Percentiles rank a stretch among this genome's conserved stretches.
Evolutionary conservation across 805 yeast genomes (phyloP).

Genomic region (Metschnikowia sp.): DNA sequence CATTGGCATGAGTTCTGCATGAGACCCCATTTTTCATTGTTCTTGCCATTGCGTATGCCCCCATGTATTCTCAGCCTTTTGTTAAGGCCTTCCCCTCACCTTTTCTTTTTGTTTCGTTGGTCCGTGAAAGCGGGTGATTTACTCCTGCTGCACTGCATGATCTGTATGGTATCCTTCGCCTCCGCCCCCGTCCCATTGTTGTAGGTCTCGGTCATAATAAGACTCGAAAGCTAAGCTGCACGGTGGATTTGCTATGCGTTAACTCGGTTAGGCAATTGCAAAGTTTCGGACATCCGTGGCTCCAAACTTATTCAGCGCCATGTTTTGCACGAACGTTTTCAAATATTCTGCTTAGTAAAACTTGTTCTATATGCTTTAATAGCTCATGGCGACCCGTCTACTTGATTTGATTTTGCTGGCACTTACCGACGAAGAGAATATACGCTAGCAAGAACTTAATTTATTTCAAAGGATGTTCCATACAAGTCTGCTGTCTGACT

Average conservation of each 20-base stretch:
- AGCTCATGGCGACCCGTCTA: conserved; percentile 7
- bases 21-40: conserved; percentile 1
- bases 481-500: conserved; percentile 9
- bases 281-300: conserved; percentile 5
- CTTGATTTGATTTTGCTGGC: not conserved
- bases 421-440: not conserved
- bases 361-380: conserved; percentile 7
- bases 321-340: not conserved
- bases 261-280: conserved; percentile 11
- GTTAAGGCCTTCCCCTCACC: not conserved
- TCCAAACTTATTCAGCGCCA: conserved; percentile 6
- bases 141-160: conserved; percentile 5
- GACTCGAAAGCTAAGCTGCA: conserved; percentile 8
- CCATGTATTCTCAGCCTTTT: not conserved
- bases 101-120: conserved; percentile 1
- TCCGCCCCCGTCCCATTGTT: conserved; percentile 9
- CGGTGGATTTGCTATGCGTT: conserved; percentile 10
- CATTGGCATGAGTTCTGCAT: conserved; percentile 2
- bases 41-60: not conserved
- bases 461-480: conserved; percentile 2
- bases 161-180: not conserved
- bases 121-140: conserved; percentile 1
- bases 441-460: not conserved
- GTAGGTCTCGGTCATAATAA: conserved; percentile 2
- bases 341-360: conserved; percentile 7